Conservation (phyloP, 345 rosid species). For the Citrus hindsii region DNA sequence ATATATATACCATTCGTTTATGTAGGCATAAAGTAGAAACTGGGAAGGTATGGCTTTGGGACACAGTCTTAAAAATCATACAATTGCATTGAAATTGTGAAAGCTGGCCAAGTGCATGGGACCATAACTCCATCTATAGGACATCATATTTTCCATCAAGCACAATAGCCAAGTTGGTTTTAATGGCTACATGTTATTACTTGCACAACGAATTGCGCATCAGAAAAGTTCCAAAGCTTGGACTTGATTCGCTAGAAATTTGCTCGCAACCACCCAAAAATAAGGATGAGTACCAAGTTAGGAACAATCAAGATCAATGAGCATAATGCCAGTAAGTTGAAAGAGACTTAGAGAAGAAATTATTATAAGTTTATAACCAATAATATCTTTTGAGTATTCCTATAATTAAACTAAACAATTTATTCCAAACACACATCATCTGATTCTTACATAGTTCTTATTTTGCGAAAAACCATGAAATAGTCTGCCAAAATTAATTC, state of each 20-base stretch:
- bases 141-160: not conserved
- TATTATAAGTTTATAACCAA: no score
- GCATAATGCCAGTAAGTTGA: not conserved
- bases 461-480: not conserved
- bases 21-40: not conserved
- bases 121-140: not conserved
- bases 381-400: no score
- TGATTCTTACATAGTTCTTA: no score
- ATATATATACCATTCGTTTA: not conserved
- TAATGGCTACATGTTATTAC: not conserved
- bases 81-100: not conserved
- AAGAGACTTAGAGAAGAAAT: no score
- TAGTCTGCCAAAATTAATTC: not conserved
- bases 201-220: no score
- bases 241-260: no score
- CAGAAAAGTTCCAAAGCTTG: no score
- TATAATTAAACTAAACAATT: no score
- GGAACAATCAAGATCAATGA: not conserved
- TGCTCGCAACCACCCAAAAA: not conserved
- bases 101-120: not conserved
- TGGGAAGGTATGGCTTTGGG: not conserved
- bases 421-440: no score
- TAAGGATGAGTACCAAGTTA: not conserved
- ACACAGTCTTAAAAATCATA: not conserved
- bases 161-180: not conserved